Evolutionary conservation across 2,329 filamentous ascomycete species (phyloP).

Genomic region (Emmonsiellopsis sp.): DNA sequence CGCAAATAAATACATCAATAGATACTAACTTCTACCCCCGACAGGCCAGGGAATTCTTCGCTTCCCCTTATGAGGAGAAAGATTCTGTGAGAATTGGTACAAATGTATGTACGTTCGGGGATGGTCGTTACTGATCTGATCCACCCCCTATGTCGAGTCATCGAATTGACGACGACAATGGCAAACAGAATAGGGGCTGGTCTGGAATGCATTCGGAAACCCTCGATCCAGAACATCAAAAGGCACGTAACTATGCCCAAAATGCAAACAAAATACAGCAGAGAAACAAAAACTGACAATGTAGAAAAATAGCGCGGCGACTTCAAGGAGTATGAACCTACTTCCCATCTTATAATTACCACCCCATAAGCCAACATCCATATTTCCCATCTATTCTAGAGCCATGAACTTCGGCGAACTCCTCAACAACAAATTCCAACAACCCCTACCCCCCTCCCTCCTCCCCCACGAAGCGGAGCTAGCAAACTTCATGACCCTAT

Average conservation of each 20-base stretch:
- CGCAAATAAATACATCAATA: too few species aligned
- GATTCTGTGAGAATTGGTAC: constrained; percentile 63
- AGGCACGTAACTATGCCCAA: constrained; percentile 40
- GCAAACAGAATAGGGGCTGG: constrained; percentile 71
- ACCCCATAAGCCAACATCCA: background rate
- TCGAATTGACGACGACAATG: background rate
- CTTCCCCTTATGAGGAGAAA: constrained; percentile 62
- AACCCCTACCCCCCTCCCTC: constrained; percentile 64
- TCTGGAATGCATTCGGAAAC: constrained; percentile 80
- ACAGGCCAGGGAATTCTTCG: constrained; percentile 66
- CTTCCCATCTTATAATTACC: background rate
- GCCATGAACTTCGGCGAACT: constrained; percentile 90
- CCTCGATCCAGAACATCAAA: constrained; percentile 73
- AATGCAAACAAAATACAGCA: background rate
- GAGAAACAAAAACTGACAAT: background rate
- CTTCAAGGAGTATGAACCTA: constrained; percentile 66
- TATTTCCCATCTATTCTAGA: constrained; percentile 38
- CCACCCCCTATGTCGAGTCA: background rate
- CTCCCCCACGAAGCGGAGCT: constrained; percentile 52
- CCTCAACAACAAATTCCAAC: constrained; percentile 56
- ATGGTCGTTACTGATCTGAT: background rate
- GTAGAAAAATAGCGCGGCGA: constrained; percentile 56
- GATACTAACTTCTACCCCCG: background rate
- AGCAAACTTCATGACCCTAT: constrained; percentile 58
- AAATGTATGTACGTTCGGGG: constrained; percentile 31